Conservation (phyloP, 2,329 filamentous ascomycete species). For the Aspergillus ustus region DNA sequence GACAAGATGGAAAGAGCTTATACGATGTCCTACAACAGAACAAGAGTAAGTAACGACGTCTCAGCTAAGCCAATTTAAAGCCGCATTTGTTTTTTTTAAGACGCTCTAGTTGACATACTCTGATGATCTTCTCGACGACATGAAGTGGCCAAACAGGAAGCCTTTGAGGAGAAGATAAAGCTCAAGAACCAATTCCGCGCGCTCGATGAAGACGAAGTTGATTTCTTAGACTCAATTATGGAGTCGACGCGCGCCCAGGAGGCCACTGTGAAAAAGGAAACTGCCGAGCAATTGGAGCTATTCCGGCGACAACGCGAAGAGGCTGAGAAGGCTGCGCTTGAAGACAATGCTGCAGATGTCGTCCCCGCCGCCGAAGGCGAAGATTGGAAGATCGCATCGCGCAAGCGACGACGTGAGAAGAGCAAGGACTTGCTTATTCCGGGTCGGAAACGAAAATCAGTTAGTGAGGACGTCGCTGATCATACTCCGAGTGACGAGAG, state of each 20-base stretch:
- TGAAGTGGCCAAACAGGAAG: constrained; percentile 55
- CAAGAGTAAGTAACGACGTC: constrained; percentile 48
- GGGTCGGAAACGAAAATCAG: constrained; percentile 50
- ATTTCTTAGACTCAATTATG: constrained; percentile 60
- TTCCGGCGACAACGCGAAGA: constrained; percentile 65
- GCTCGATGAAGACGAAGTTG: constrained; percentile 57
- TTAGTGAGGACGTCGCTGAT: constrained; percentile 25
- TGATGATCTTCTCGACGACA: constrained; percentile 33
- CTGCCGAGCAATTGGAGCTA: constrained; percentile 60
- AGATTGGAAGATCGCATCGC: constrained; percentile 55
- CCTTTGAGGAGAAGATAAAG: constrained; percentile 55
- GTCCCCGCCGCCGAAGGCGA: constrained; percentile 42
- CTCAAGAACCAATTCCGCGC: constrained; percentile 57
- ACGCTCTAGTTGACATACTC: constrained; percentile 45
- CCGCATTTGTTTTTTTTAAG: constrained; percentile 5
- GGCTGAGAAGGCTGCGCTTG: constrained; percentile 56
- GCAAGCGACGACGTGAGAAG: constrained; percentile 59
- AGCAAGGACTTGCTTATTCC: constrained; percentile 45
- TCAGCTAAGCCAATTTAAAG: neutral
- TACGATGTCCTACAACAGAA: constrained; percentile 55
- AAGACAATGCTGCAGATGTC: constrained; percentile 41
- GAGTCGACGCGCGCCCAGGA: constrained; percentile 63
- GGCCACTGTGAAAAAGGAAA: constrained; percentile 61
- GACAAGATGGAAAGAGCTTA: constrained; percentile 59
- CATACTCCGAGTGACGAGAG: constrained; percentile 17